Evolutionary conservation across 2,329 filamentous ascomycete genomes (phyloP).

Genomic region (Penicillium sp.): DNA sequence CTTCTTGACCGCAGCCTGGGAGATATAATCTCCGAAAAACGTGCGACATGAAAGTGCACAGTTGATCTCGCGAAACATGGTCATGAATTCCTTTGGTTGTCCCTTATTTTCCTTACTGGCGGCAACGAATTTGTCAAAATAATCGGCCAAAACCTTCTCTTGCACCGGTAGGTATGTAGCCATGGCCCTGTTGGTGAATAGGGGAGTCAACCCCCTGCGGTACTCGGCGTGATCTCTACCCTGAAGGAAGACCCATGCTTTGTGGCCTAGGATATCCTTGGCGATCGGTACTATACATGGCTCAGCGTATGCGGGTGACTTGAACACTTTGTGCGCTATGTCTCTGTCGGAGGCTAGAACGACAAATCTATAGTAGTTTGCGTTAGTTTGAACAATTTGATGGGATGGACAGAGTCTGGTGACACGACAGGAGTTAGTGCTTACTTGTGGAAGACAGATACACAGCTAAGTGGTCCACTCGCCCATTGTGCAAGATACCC

Average conservation of each 20-base stretch:
- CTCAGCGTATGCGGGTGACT: constrained; percentile 79
- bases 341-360: constrained; percentile 88
- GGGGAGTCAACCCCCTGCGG: constrained; percentile 80
- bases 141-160: constrained; percentile 76
- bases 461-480: constrained; percentile 84
- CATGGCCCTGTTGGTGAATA: constrained; percentile 83
- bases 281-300: constrained; percentile 87
- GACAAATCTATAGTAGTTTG: constrained; percentile 63
- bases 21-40: constrained; percentile 87
- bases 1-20: constrained; percentile 78
- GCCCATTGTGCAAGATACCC: constrained; percentile 81
- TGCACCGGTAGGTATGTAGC: constrained; percentile 83
- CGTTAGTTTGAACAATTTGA: not conserved
- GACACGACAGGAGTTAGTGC: constrained; percentile 18
- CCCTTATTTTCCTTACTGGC: constrained; percentile 65
- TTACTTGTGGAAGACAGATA: constrained; percentile 94
- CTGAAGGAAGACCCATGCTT: constrained; percentile 91
- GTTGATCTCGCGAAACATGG: constrained; percentile 81
- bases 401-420: not conserved
- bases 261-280: constrained; percentile 77
- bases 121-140: constrained; percentile 71
- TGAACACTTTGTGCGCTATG: constrained; percentile 87
- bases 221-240: constrained; percentile 86
- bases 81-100: constrained; percentile 75
- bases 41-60: constrained; percentile 84